Conservation (phyloP, 2,329 filamentous ascomycete genomes). For the Aspergillus spinulosporus region DNA sequence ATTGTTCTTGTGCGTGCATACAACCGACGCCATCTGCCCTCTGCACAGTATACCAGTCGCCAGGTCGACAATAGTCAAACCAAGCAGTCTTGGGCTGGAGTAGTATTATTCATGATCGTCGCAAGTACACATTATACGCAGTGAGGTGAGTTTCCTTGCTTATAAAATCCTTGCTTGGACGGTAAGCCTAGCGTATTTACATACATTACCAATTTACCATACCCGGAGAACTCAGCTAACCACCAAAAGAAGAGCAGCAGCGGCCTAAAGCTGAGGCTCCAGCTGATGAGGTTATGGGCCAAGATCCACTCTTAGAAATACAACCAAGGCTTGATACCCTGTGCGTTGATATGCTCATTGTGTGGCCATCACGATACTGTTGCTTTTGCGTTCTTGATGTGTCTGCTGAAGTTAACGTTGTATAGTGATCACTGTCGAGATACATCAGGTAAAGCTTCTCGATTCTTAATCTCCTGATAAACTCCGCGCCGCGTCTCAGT, state of each 20-base stretch:
- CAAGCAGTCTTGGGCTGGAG: background rate
- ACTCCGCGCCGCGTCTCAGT: background rate
- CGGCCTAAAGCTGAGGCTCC: constrained; percentile 3
- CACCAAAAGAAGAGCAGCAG: constrained; percentile 5
- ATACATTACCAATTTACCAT: constrained; percentile 5
- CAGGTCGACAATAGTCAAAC: background rate
- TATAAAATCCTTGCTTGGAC: background rate
- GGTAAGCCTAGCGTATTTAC: constrained; percentile 12
- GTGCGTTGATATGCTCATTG: constrained; percentile 3
- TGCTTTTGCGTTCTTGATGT: background rate
- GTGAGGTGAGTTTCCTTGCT: background rate
- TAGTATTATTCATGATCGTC: background rate
- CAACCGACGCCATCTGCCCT: background rate
- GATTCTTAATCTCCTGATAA: background rate
- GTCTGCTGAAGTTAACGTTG: background rate
- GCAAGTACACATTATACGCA: background rate
- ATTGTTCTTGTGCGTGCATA: constrained; percentile 3
- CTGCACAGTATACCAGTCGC: background rate
- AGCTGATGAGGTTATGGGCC: background rate
- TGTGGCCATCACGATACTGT: background rate
- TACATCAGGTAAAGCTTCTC: background rate
- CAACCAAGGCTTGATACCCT: constrained; percentile 6
- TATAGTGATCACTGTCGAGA: background rate
- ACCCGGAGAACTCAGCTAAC: constrained; percentile 11
- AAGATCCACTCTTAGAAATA: constrained; percentile 8